These are phyloP conservation scores for Citrullus colocynthis DNA, from an alignment of 306 rosid genomes.

Conservation along the genomic window DNA sequence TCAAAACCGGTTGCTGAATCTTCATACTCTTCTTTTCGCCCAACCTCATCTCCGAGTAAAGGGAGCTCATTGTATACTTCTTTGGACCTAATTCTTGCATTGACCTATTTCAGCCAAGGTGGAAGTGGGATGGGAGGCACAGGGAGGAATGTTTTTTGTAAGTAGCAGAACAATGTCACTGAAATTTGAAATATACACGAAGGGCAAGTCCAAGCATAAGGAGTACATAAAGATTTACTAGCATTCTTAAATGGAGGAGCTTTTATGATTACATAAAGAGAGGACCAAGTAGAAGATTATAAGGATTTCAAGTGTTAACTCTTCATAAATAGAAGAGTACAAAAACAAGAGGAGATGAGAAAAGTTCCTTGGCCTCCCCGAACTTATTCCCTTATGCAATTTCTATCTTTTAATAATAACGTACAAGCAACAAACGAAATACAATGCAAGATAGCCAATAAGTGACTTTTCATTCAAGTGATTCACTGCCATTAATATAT, in stretches of 20 bases:
- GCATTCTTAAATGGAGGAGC: not conserved
- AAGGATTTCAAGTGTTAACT: not conserved
- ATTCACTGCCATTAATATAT: not conserved
- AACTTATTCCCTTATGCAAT: not conserved
- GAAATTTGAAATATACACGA: not conserved
- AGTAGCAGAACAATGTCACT: not conserved
- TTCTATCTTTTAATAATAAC: not conserved
- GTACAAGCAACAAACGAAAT: not conserved
- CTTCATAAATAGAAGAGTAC: not conserved
- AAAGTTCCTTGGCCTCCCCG: not conserved
- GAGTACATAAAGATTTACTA: not conserved
- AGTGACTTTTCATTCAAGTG: not conserved
- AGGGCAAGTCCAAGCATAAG: not conserved
- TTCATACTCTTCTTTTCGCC: conserved; percentile 57
- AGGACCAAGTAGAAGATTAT: not conserved
- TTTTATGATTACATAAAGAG: not conserved
- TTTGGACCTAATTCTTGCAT: conserved; percentile 55
- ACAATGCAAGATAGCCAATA: not conserved
- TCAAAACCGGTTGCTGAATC: conserved; percentile 76
- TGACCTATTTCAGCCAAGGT: conserved; percentile 29
- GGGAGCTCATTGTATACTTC: conserved; percentile 40
- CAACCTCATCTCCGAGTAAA: conserved; percentile 48
- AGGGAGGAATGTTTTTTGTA: not conserved
- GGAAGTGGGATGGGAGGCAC: not conserved
- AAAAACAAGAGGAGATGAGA: not conserved